Evolutionary conservation across 257 asterid genomes (phyloP).

Genomic region (Nicotiana noctiflora): DNA sequence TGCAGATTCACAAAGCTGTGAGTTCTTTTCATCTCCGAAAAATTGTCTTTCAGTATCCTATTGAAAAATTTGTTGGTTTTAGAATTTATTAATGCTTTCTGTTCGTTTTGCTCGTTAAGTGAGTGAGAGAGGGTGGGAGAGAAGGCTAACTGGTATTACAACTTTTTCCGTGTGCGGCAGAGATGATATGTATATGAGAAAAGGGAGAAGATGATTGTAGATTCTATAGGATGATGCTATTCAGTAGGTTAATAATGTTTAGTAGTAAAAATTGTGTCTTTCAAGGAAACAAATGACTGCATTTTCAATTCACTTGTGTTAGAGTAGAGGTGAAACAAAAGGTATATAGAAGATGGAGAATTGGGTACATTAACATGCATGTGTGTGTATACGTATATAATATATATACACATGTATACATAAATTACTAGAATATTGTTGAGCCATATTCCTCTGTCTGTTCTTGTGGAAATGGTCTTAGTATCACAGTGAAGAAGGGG

Average conservation of each 20-base stretch:
- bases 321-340: background rate
- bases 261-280: background rate
- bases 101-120: background rate
- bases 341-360: background rate
- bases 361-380: background rate
- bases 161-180: background rate
- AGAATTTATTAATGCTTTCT: background rate
- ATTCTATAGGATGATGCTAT: background rate
- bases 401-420: background rate
- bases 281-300: background rate
- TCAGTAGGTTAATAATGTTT: background rate
- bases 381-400: accelerated
- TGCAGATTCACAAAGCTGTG: slow-evolving; percentile 93
- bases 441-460: background rate
- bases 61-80: background rate
- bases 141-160: background rate
- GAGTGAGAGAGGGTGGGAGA: background rate
- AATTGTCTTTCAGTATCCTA: background rate
- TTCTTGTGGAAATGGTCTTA: background rate
- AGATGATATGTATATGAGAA: background rate
- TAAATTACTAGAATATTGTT: too few species aligned
- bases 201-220: background rate
- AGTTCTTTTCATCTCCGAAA: slow-evolving; percentile 23
- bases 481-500: background rate
- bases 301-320: background rate